Evolutionary conservation across 2,329 filamentous ascomycete species (phyloP), one percentile per base, ranked within the genome.

Genomic region (Proliferodiscus dingleyae): DNA sequence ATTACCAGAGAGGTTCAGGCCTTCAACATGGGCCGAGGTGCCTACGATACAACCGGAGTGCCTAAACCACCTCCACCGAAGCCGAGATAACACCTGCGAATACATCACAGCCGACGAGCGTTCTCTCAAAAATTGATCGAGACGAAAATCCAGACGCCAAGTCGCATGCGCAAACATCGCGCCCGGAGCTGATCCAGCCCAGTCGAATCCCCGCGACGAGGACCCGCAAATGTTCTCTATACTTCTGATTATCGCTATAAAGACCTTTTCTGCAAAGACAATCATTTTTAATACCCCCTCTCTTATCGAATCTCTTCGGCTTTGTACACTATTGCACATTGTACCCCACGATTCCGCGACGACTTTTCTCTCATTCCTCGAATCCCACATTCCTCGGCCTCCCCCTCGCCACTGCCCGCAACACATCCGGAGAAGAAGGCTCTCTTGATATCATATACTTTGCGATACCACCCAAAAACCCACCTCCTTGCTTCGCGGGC

Each of bases 21-120:
- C 13, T 60, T 54, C 63, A 71, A 74, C 61, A 73, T 74, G 70
- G 73, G 70, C 50, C 67, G 73, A 47, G 72, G 73, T 47, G 72
- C 71, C 53, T 76, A 76, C 57, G 73, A 76, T 54, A 73, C 71
- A 52, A 75, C 72, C 19, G 71, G 71, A 37, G 64, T 74, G 19
- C 64, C 67, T 47, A 74, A 75, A 64, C 72, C 72, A 45, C 61
- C 59, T 40, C 57, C 57, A 49, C 58, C 59, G 32, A 62, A 63
- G 58, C 55, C 58, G n/a, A 59, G 53, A 54, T 61, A 63, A 60
- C 33, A 37, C 43, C 22, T 7, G 37, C 39, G 5, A 13, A 22
- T 26, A n/a, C 26, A 26, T 37, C 37, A n/a, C n/a, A n/a, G n/a
- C n/a, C n/a, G n/a, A n/a, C n/a, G n/a, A n/a, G n/a, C n/a, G n/a